phyloP scores from a whole-genome alignment of 805 yeast species.

The Candida koratica region DNA sequence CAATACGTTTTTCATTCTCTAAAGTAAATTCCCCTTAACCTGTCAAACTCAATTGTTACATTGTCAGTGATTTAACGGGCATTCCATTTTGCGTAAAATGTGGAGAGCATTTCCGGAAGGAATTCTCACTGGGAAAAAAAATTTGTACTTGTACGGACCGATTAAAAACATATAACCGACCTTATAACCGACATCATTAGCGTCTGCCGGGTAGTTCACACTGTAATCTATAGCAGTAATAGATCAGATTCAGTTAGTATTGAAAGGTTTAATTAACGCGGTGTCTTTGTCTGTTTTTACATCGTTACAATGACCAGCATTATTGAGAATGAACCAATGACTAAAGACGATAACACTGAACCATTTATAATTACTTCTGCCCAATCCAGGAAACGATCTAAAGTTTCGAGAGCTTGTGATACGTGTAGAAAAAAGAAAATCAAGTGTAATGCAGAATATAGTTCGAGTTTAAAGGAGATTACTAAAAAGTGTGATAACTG shows the following conservation, averaged over 20 bases:
- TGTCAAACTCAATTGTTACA: no score
- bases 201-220: no score
- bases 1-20: no score
- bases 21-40: no score
- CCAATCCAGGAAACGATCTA: constrained; percentile 54
- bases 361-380: constrained; percentile 5
- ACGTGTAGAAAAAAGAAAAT: constrained; percentile 72
- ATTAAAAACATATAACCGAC: not conserved
- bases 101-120: constrained; percentile 11
- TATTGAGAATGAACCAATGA: constrained; percentile 12
- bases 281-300: no score
- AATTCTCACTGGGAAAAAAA: constrained; percentile 5
- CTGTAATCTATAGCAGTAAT: no score
- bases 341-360: not conserved
- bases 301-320: constrained; percentile 5
- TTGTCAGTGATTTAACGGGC: no score
- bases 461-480: constrained; percentile 42
- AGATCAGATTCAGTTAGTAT: no score
- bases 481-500: constrained; percentile 60
- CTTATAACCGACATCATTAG: no score
- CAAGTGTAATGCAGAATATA: constrained; percentile 61
- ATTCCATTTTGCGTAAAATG: constrained; percentile 10
- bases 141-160: not conserved
- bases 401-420: constrained; percentile 80
- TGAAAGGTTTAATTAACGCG: no score